Base-by-base conservation (phyloP, 768 basidiomycete species). In the Coprinopsis strossmayeri region DNA sequence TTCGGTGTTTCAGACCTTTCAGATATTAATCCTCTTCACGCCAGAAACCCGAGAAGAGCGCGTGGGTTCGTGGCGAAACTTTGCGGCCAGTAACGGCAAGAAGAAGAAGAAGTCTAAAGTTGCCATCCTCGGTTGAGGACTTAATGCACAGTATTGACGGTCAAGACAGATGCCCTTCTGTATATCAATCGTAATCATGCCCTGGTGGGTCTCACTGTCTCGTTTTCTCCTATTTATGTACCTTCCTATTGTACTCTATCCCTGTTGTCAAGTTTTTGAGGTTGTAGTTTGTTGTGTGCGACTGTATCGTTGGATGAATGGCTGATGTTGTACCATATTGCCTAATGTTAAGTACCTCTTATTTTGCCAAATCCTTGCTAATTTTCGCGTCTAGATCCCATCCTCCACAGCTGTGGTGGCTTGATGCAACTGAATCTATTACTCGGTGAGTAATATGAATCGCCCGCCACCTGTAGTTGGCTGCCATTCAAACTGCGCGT, bases 81-180 rank as follows among this genome's bases (percentile, higher is more conserved):
- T 93, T 60, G 64, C 77, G 11, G 81, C 70, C 52, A 68, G 74
- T 49, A 68, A 68, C 43, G 70, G 75, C 32, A 87, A 85, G 67
- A 91, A 89, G 76, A 93, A 91, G 72, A 90, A 90, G 67, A 91
- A 88, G 66, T 54, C 72, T 46, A 89, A 90, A 66, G 69, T 64
- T 45, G 66, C 70, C 39, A 63, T 88, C 51, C 81, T 90, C 43
- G 87, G 86, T 58, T 87, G 62, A 77, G 28, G 51, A 45, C 48
- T n/a, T n/a, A n/a, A n/a, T n/a, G 34, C n/a, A 41, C 45, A 24
- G 34, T 28, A 41, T 43, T 56, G 53, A 27, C 46, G 30, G 30
- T 45, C 48, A 47, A 45, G 48, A 38, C 18, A 34, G 18, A 17
- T 27, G 9, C 42, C 15, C 49, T 45, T 23, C 13, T 30, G 43